These are phyloP conservation scores for Trichaptum fuscoviolaceum DNA, from an alignment of 768 basidiomycete species.

Conservation along the genomic window DNA sequence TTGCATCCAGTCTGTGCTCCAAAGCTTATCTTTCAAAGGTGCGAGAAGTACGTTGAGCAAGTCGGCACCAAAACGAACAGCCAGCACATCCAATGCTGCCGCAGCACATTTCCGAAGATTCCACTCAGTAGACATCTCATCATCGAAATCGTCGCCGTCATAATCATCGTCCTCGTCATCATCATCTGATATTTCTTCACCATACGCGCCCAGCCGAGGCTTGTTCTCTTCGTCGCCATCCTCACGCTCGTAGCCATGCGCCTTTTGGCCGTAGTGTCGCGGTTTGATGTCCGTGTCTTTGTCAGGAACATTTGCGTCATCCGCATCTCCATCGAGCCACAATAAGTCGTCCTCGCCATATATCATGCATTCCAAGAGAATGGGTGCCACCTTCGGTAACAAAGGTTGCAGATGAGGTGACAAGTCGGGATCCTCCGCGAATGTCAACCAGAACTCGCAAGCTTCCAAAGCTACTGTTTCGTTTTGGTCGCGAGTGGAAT, in stretches of 20 bases:
- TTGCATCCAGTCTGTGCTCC: conserved; percentile 90
- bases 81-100: conserved; percentile 93
- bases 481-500: conserved; percentile 96
- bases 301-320: conserved; percentile 82
- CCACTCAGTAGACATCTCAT: conserved; percentile 98
- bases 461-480: conserved; percentile 96
- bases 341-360: conserved; percentile 96
- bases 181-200: conserved; percentile 75
- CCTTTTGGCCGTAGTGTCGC: conserved; percentile 80
- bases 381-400: conserved; percentile 87
- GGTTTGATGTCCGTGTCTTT: conserved; percentile 97
- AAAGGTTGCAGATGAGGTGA: conserved; percentile 80
- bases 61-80: conserved; percentile 88
- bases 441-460: conserved; percentile 99
- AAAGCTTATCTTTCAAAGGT: conserved; percentile 88
- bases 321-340: conserved; percentile 88
- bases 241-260: conserved; percentile 73
- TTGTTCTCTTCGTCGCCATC: conserved; percentile 41
- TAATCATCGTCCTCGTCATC: conserved; percentile 87
- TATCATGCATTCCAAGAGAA: conserved; percentile 95
- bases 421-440: conserved; percentile 91
- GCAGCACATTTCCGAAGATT: conserved; percentile 98
- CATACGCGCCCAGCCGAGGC: conserved; percentile 57
- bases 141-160: conserved; percentile 89
- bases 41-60: conserved; percentile 84